Evolutionary conservation across 2,329 filamentous ascomycete genomes (phyloP), one percentile per base, ranked within the genome.

Genomic region (Fusarium bactridioides): DNA sequence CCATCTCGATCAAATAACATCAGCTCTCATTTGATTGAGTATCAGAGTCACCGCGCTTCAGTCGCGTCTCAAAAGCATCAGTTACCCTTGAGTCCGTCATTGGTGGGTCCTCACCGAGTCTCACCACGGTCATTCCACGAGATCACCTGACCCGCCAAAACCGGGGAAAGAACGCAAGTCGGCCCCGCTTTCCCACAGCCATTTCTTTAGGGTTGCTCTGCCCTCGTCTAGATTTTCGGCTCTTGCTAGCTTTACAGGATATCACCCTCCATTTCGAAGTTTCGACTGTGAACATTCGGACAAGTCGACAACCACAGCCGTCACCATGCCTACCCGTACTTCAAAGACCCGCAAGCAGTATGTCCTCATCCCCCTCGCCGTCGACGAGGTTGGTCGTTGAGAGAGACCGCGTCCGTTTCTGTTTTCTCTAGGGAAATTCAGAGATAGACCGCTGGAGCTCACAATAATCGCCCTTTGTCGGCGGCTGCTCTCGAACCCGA

Each of bases 331-430:
- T 90, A 93, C 91, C 85, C 87, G 91, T 84, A 87, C 91, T 79
- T 89, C 88, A 82, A 92, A 93, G 87, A 93, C 91, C 85, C 88
- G 91, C 86, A 93, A 93, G 89, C 91, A 91, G 90, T 92, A 91
- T 80, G 90, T 90, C 79, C 67, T 75, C 60, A 65, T 61, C 71
- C 60, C 72, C 72, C 65, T 75, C 66, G 66, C 58, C 60, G 60
- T 70, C 61, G 71, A 74, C 70, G 63, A 64, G 63, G 69, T 74
- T 74, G 67, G 60, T 74, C 58, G 67, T 69, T 66, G 61, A 68
- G 68, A 72, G 66, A 69, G 64, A 67, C 48, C 70, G 33, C 64
- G 60, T 63, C 58, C 37, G 47, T 67, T 58, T 50, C 47, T 43
- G 23, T 9, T 5, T 29, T 67, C 33, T 16, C 15, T 18, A 13